Base-by-base conservation (phyloP, 352 stramenopile genomes). In the Halophytophthora batemanensis region DNA sequence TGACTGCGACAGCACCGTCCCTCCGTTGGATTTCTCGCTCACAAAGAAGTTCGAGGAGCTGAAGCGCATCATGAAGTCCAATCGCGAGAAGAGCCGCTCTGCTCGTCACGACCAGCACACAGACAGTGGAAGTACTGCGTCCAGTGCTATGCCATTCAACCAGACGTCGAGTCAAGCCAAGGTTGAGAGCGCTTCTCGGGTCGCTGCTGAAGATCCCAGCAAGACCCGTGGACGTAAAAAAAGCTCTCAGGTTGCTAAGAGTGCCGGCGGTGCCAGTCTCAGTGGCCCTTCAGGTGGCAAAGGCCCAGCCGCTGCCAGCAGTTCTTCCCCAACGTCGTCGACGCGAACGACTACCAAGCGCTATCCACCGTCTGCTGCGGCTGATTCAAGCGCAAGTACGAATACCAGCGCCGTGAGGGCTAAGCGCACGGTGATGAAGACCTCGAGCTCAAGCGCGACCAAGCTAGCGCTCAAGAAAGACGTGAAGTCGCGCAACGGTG, bases 31-130 rank as follows among this genome's bases (percentile, higher is more conserved):
- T 37, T 50, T 75, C 4, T 73, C 74, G 17, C 45, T 88, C 21
- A 52, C 66, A n/a, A 65, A 65, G 42, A 87, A 88, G 52, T 90
- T 87, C 61, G 69, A 82, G 44, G 50, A 76, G 34, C 49, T 90
- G 15, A 90, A 88, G 65, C 37, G 49, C 11, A 52, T 86, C 29
- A 76, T 88, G 48, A 68, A 77, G 39, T 64, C 66, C 1, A 85
- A 88, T 50, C 58, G 73, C 42, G 66, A 66, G 10, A 63, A 64
- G 12, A 48, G 49, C 29, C 45, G 56, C 19, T 62, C 53, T 18
- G 48, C 8, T 46, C 59, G 47, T 23, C 36, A 45, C 6, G 37
- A 63, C 3, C 36, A 44, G 0, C 1, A 7, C 13, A 23, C 53
- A 17, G 13, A 43, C 51, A 38, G 25, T 33, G 3, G 3, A 25